A percentile compares a stretch with the other conserved stretches of the same genome.
Conservation (phyloP, 352 stramenopile species). For the Pythium dissotocum region DNA sequence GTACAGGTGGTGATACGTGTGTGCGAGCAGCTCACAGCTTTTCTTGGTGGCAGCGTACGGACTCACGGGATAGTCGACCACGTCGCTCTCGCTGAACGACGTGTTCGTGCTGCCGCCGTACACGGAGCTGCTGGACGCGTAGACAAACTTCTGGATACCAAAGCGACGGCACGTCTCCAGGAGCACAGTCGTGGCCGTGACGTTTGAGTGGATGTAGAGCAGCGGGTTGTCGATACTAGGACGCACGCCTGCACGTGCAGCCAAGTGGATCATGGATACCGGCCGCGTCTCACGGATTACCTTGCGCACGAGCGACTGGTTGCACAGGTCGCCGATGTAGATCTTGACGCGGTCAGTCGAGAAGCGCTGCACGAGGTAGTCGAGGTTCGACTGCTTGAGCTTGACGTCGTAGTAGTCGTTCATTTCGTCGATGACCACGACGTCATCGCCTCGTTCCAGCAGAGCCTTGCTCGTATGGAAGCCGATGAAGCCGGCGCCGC, state of each 20-base stretch:
- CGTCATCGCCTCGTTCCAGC: constrained; percentile 84
- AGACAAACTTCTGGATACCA: constrained; percentile 94
- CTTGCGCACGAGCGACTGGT: constrained; percentile 87
- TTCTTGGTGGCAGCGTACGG: constrained; percentile 98
- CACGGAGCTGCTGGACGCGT: constrained; percentile 94
- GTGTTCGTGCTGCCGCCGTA: constrained; percentile 93
- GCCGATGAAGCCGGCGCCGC: constrained; percentile 95
- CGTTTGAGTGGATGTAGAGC: constrained; percentile 98
- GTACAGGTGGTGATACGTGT: constrained; percentile 98
- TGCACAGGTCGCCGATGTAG: constrained; percentile 94
- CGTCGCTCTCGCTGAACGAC: constrained; percentile 89
- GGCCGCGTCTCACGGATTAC: constrained; percentile 89
- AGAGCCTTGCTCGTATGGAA: constrained; percentile 93
- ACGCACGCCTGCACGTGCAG: constrained; percentile 94
- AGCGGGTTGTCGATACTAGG: constrained; percentile 98
- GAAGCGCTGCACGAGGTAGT: constrained; percentile 69
- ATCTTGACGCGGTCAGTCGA: constrained; percentile 59
- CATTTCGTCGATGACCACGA: constrained; percentile 97
- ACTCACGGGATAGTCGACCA: constrained; percentile 93
- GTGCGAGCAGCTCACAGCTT: constrained; percentile 94
- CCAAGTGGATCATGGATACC: constrained; percentile 93
- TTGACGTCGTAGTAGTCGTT: constrained; percentile 99
- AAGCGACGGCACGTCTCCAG: constrained; percentile 91
- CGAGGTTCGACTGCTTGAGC: constrained; percentile 96
- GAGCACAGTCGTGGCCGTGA: constrained; percentile 92